Percentiles rank a stretch among this genome's conserved stretches.
phyloP scores from a whole-genome alignment of 2,329 filamentous ascomycete species.

The Alternaria infectoria region DNA sequence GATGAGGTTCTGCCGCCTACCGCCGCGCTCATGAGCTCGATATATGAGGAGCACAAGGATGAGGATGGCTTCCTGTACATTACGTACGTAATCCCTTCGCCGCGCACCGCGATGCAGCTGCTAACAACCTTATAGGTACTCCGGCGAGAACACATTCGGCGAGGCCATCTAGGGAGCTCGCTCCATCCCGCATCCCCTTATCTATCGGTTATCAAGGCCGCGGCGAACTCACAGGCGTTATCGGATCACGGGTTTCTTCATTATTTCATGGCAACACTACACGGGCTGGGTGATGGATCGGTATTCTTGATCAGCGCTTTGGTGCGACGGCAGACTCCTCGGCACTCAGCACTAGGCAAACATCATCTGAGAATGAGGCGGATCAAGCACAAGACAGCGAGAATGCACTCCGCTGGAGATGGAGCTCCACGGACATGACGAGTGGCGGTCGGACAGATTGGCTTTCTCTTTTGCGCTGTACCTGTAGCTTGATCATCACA shows the following conservation, averaged over 20 bases:
- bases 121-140: slow-evolving; percentile 67
- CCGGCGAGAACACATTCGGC: slow-evolving; percentile 98
- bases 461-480: slow-evolving; percentile 22
- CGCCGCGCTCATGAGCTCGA: slow-evolving; percentile 97
- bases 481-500: slow-evolving; percentile 29
- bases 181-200: slow-evolving; percentile 17
- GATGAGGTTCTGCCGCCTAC: slow-evolving; percentile 97
- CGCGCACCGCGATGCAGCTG: neutral
- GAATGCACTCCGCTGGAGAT: neutral
- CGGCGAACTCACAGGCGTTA: slow-evolving; percentile 38
- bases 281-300: slow-evolving; percentile 23
- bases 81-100: slow-evolving; percentile 65
- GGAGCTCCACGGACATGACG: neutral
- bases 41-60: slow-evolving; percentile 99
- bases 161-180: slow-evolving; percentile 47
- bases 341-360: slow-evolving; percentile 14
- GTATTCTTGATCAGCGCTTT: slow-evolving; percentile 16
- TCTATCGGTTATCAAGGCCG: slow-evolving; percentile 29
- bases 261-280: slow-evolving; percentile 25
- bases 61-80: slow-evolving; percentile 95
- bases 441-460: slow-evolving; percentile 7
- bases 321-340: slow-evolving; percentile 8
- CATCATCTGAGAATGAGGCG: neutral
- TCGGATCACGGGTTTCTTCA: slow-evolving; percentile 34
- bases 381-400: slow-evolving; percentile 3